Evolutionary conservation across 129 eudicot species (phyloP), one percentile per base, ranked within the genome.

Genomic region (Oenanthe sinensis): DNA sequence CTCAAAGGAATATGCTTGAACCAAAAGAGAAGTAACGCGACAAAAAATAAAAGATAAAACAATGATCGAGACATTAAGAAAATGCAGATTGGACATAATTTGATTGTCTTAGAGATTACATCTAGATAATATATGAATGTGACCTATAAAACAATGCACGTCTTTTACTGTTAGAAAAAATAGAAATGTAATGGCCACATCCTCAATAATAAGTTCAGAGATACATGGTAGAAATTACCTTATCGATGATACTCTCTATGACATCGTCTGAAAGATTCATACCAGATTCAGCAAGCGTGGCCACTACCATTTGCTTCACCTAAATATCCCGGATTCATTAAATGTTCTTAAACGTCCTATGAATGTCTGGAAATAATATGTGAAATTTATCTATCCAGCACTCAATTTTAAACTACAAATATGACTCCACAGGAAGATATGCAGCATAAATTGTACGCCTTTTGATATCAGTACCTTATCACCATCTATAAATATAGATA

Each of bases 301-400:
- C 98, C 60, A 93, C 98, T 52, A 93, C 97, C 98, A 93, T 93
- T 89, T 91, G 98, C 84, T 93, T 93, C 85, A 93, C 98, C 98
- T 92, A 79, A 67, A 79, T 26, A 47, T 47, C 43, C 76, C 58
- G 50, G 63, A 79, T 75, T 49, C 50, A 58, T 47, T 24, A 12
- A 55, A 16, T 40, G 44, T 28, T 55, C 47, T 8, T 58, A 17
- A 76, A 76, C 17, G 39, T 19, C 49, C 9, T 33, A 76, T 13
- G 43, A 76, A 39, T 39, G 6, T 11, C 28, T 60, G 44, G 63
- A 70, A 13, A 43, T 24, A 60, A 22, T 0, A 60, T 65, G 40
- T 60, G 5, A n/a, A 48, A 16, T 11, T 12, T 24, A 46, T 10
- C 22, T 24, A 28, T 24, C 15, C 20, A 19, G 22, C 26, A 17